Evolutionary conservation across 768 basidiomycete genomes (phyloP).

Genomic region (Botryobasidium botryosum): DNA sequence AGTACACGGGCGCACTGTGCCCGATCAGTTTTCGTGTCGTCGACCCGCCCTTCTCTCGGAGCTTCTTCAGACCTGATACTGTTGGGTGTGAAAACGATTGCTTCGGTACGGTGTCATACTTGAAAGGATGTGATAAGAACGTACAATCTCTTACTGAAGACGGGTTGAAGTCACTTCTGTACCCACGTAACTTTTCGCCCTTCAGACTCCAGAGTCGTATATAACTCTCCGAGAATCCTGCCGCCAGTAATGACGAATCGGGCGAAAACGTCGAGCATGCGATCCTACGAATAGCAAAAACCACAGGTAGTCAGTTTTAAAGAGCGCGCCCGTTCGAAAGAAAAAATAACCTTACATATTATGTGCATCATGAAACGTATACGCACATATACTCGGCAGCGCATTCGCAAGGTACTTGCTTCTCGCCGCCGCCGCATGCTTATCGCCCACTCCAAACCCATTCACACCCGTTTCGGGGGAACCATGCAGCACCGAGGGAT

Average conservation of each 20-base stretch:
- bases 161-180: conserved; percentile 57
- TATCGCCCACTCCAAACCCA: too few species aligned
- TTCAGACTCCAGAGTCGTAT: conserved; percentile 90
- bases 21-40: conserved; percentile 91
- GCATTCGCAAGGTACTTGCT: conserved; percentile 32
- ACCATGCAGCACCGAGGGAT: conserved; percentile 33
- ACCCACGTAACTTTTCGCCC: conserved; percentile 67
- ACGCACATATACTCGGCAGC: conserved; percentile 85
- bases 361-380: conserved; percentile 86
- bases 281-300: conserved; percentile 29
- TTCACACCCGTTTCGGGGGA: too few species aligned
- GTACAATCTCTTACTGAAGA: conserved; percentile 53
- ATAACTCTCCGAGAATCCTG: conserved; percentile 90
- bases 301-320: background rate
- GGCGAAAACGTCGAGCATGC: conserved; percentile 79
- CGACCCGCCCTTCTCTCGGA: conserved; percentile 64
- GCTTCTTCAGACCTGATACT: conserved; percentile 23
- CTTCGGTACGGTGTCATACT: too few species aligned
- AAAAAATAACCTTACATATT: conserved; percentile 52
- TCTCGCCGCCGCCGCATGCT: conserved; percentile 32
- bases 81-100: too few species aligned
- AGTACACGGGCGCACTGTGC: conserved; percentile 93
- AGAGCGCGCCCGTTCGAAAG: too few species aligned
- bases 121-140: conserved; percentile 16
- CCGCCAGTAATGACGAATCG: conserved; percentile 84